Base-by-base conservation (phyloP, 2,329 filamentous ascomycete genomes). In the Albifimbria verrucaria region DNA sequence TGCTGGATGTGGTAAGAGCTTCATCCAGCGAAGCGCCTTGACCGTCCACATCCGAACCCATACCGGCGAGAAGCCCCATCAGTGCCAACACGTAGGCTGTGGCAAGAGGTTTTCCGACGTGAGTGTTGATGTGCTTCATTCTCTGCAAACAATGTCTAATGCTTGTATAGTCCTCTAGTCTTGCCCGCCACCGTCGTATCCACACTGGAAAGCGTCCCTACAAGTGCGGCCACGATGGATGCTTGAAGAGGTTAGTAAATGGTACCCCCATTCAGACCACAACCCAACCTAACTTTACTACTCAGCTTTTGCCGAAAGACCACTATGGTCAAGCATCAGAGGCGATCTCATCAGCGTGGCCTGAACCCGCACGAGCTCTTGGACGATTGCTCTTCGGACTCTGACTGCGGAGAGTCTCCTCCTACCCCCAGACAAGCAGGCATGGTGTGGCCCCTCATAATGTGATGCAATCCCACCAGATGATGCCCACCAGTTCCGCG, bases 21-120 rank as follows among this genome's bases (percentile, higher is more conserved):
- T 89, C 67, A 88, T 88, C 58, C 86, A 89, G 63, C 76, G 85
- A 55, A 88, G 85, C 67, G 86, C 86, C 39, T 69, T 89, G 59
- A 88, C 85, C 3, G 86, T 89, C 41, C 86, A 89, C 65, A 86
- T 85, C 52, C 80, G 86, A 57, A 88, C 85, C 12, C 86, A 88
- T 58, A 88, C 85, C 1, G 85, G 85, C 52, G 86, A 89, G 72
- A 89, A 89, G 68, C 86, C 86, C 54, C 85, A 89, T 59, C 79
- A 83, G 61, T 89, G 86, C 62, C 79, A 85, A 63, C 80, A 86
- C 58, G 70, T 79, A 23, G 84, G 82, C 20, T 89, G 86, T 62
- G 82, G 81, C 44, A 89, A 88, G 72, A 76, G 83, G 41, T 89
- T 89, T 64, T 88, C 86, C 51, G 86, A 89, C 70, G 85, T 87